Evolutionary conservation across 2,329 filamentous ascomycete genomes (phyloP).

Genomic region (Trichoderma atrobrunneum): DNA sequence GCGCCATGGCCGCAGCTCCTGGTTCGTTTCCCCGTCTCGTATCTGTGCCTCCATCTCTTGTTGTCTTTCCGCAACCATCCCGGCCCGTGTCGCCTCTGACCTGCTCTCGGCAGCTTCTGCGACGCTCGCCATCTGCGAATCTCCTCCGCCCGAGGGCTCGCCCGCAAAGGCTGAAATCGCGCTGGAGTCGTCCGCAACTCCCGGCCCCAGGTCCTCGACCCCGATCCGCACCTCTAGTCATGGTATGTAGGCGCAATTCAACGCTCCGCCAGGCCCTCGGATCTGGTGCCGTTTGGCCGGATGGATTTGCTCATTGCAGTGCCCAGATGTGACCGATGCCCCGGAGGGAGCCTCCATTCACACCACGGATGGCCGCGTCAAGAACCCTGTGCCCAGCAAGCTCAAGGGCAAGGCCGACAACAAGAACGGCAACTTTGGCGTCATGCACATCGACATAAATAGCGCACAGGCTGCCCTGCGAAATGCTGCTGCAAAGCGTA

Average conservation of each 20-base stretch:
- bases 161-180: conserved; percentile 10
- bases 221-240: conserved; percentile 12
- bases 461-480: conserved; percentile 47
- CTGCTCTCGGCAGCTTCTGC: conserved; percentile 21
- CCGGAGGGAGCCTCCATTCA: conserved; percentile 17
- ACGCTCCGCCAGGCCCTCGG: background rate
- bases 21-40: conserved; percentile 25
- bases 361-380: conserved; percentile 33
- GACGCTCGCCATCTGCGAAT: conserved; percentile 17
- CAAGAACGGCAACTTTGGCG: conserved; percentile 59
- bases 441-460: conserved; percentile 59
- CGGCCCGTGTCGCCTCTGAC: conserved; percentile 22
- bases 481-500: conserved; percentile 56
- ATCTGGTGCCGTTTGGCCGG: background rate
- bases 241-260: conserved; percentile 17
- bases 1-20: conserved; percentile 30
- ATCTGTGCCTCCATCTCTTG: background rate
- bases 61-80: background rate
- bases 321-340: conserved; percentile 9
- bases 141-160: conserved; percentile 2
- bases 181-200: conserved; percentile 4
- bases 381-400: conserved; percentile 61
- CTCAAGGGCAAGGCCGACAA: conserved; percentile 57
- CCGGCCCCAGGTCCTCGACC: conserved; percentile 2
- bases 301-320: conserved; percentile 10